Evolutionary conservation across 2,329 filamentous ascomycete genomes (phyloP).

Genomic region (Clarireedia sp.): DNA sequence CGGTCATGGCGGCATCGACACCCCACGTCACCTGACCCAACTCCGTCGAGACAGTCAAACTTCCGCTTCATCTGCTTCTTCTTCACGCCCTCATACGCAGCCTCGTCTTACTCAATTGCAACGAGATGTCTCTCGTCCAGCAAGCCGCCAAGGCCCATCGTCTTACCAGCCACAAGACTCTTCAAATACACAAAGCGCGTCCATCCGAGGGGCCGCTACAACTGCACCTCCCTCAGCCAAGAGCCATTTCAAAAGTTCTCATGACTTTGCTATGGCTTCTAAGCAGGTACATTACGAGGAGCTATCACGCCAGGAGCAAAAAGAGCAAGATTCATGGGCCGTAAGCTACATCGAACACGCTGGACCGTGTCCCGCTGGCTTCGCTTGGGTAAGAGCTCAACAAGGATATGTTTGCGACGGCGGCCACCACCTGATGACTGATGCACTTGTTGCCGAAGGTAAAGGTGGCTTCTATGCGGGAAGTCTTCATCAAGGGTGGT

Average conservation of each 20-base stretch:
- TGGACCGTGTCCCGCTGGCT: conserved; percentile 11
- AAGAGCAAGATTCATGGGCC: conserved; percentile 18
- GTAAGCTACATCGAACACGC: conserved; percentile 1
- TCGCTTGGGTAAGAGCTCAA: conserved; percentile 10
- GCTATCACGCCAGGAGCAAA: conserved; percentile 11
- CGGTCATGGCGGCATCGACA: neutral
- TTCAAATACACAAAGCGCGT: neutral
- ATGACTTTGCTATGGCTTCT: conserved; percentile 14
- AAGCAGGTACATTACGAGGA: conserved; percentile 11
- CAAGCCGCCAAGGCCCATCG: neutral
- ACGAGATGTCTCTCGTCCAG: neutral
- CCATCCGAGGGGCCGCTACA: neutral
- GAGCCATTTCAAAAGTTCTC: neutral
- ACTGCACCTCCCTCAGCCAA: neutral
- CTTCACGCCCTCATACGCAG: neutral
- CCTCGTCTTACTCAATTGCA: neutral
- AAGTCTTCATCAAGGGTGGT: neutral
- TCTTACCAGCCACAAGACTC: neutral
- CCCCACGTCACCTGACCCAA: neutral
- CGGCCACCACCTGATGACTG: conserved; percentile 13
- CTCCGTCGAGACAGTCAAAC: neutral
- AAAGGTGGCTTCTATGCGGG: conserved; percentile 14
- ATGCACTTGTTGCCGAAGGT: conserved; percentile 18
- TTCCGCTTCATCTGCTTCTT: neutral
- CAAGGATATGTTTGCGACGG: conserved; percentile 19